These are phyloP conservation scores for Trichoderma gracile DNA, from an alignment of 2,329 filamentous ascomycete species.

Conservation along the genomic window DNA sequence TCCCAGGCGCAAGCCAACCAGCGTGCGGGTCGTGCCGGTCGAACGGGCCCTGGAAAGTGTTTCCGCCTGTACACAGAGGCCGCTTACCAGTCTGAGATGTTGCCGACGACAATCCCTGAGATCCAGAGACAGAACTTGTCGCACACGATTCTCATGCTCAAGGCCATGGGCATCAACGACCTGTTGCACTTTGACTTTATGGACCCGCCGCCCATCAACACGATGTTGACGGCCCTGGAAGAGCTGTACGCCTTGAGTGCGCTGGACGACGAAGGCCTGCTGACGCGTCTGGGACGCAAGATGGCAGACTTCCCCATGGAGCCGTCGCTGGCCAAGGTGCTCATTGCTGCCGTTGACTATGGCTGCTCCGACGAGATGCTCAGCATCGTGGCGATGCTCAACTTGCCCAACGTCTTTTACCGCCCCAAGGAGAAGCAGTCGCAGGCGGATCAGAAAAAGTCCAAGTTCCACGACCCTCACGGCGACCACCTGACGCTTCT, in stretches of 20 bases:
- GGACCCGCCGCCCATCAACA: constrained; percentile 96
- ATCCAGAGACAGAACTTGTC: constrained; percentile 94
- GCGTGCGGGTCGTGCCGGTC: constrained; percentile 84
- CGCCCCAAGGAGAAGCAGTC: constrained; percentile 96
- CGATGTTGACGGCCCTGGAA: constrained; percentile 93
- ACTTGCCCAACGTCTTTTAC: constrained; percentile 84
- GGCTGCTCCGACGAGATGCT: constrained; percentile 92
- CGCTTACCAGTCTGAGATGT: constrained; percentile 94
- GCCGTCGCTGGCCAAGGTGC: constrained; percentile 82
- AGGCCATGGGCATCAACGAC: constrained; percentile 99
- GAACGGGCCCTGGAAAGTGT: constrained; percentile 94
- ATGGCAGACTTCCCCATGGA: constrained; percentile 99
- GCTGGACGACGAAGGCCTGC: constrained; percentile 89
- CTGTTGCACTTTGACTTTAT: constrained; percentile 97
- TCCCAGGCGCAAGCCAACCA: constrained; percentile 97
- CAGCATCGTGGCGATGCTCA: constrained; percentile 92
- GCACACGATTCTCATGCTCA: constrained; percentile 93
- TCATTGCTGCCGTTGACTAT: constrained; percentile 85
- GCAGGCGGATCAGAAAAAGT: constrained; percentile 95
- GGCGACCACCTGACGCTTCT: constrained; percentile 93
- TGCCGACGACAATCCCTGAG: constrained; percentile 92
- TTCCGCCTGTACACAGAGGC: constrained; percentile 95
- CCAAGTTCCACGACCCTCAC: constrained; percentile 93
- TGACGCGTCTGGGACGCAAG: constrained; percentile 88
- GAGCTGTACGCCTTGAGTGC: constrained; percentile 91